Evolutionary conservation across 129 eudicot species (phyloP), one percentile per base, ranked within the genome.

Genomic region (Mikania micrantha): DNA sequence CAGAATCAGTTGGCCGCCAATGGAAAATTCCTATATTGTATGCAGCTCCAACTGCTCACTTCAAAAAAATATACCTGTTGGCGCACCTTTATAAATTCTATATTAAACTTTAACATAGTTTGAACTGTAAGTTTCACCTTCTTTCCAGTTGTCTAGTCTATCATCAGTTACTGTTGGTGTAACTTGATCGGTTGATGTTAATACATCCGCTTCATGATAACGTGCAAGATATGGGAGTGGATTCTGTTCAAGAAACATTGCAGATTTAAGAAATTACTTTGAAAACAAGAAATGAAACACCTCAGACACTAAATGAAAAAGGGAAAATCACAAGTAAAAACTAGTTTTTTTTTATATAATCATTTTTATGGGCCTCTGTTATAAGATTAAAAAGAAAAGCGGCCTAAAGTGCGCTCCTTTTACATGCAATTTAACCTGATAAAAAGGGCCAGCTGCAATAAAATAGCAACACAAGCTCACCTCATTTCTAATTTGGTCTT

Each of bases 221-320:
- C 96, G 96, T 38, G 98, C 91, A 73, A 92, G 85, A 82, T 88
- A 92, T 2, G 95, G 98, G 60, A 92, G 95, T 34, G 98, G 98
- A 64, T 92, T 86, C 98, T 92, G 95, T 69, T 69, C 64, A 64
- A 72, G 40, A 35, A 62, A 81, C 47, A 73, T 52, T 49, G 32
- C 66, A 67, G 45, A 42, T 35, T 54, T 42, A 65, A 12, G 9
- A 52, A 28, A 29, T 3, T 44, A 32, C 11, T 24, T 34, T 2
- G 48, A 40, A 29, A 5, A n/a, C 44, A 16, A 45, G 24, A 60
- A 62, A n/a, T n/a, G n/a, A n/a, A n/a, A n/a, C n/a, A n/a, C n/a
- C n/a, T n/a, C n/a, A n/a, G n/a, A n/a, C 17, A 20, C 32, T 60
- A 13, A 54, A 45, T n/a, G 56, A 39, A 69, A 69, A 7, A 52